Evolutionary conservation across 805 yeast species (phyloP).

Genomic region (Metschnikowia kunwiensis): DNA sequence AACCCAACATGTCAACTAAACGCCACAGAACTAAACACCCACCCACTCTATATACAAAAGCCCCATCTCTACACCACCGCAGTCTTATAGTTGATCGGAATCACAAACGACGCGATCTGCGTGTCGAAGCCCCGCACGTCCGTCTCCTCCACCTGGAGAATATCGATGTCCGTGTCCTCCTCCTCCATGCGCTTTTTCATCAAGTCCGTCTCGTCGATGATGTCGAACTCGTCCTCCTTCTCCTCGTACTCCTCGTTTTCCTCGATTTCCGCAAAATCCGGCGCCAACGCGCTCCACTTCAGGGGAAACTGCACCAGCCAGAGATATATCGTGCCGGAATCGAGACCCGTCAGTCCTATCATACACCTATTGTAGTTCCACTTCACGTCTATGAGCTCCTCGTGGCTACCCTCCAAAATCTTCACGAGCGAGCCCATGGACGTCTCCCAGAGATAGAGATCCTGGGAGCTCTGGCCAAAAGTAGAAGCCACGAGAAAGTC

Average conservation of each 20-base stretch:
- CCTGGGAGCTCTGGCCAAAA: conserved; percentile 78
- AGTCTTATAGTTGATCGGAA: conserved; percentile 47
- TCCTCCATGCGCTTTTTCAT: conserved; percentile 58
- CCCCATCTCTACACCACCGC: conserved; percentile 9
- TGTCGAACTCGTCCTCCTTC: conserved; percentile 88
- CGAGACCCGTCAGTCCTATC: conserved; percentile 81
- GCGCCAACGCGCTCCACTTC: conserved; percentile 95
- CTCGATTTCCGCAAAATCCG: conserved; percentile 92
- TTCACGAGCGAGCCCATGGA: conserved; percentile 82
- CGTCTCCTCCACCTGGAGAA: conserved; percentile 54
- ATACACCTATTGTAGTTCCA: conserved; percentile 79
- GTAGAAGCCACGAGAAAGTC: conserved; percentile 90
- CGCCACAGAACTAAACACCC: too few species aligned
- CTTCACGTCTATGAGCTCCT: conserved; percentile 79
- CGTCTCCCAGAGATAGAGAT: conserved; percentile 91
- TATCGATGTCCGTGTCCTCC: conserved; percentile 62
- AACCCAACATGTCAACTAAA: too few species aligned
- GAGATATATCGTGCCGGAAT: conserved; percentile 73
- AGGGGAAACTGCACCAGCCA: conserved; percentile 86
- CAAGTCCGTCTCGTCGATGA: conserved; percentile 63
- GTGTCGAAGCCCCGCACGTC: conserved; percentile 74
- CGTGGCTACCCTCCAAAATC: conserved; percentile 86
- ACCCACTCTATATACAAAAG: too few species aligned
- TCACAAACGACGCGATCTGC: conserved; percentile 50
- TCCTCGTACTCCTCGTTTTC: conserved; percentile 87